These are phyloP conservation scores for Daedalea quercina DNA, from an alignment of 768 basidiomycete species.

Conservation along the genomic window DNA sequence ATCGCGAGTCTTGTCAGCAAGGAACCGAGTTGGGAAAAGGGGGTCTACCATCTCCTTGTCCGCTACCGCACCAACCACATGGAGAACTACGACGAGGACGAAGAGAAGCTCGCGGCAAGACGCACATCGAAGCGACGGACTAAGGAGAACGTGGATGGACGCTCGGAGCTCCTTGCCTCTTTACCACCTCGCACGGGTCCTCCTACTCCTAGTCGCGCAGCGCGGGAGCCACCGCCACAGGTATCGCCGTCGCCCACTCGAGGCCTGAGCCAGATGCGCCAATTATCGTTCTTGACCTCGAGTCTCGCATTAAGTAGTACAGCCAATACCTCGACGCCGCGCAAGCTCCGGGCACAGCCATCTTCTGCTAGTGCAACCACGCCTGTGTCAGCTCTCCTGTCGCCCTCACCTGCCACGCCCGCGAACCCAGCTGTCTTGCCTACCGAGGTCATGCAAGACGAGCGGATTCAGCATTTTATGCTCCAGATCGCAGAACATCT, in stretches of 20 bases:
- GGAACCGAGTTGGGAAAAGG: conserved; percentile 90
- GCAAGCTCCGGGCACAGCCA: conserved; percentile 3
- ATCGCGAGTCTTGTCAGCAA: conserved; percentile 55
- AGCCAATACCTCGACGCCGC: background rate
- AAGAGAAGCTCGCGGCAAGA: conserved; percentile 34
- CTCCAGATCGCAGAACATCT: conserved; percentile 79
- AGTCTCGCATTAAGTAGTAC: background rate
- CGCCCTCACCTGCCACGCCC: background rate
- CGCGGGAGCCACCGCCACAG: conserved; percentile 21
- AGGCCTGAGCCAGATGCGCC: conserved; percentile 12
- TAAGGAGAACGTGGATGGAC: conserved; percentile 24
- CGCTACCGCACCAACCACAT: conserved; percentile 73
- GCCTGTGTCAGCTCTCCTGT: conserved; percentile 2
- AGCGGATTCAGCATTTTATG: conserved; percentile 78
- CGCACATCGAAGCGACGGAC: conserved; percentile 29
- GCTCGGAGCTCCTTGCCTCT: conserved; percentile 7
- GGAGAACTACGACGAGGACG: conserved; percentile 70
- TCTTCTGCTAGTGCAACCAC: conserved; percentile 2
- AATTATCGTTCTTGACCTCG: conserved; percentile 4
- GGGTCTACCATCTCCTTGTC: conserved; percentile 86
- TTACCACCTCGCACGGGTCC: conserved; percentile 50
- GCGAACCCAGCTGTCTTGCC: conserved; percentile 13
- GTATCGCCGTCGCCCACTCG: conserved; percentile 11
- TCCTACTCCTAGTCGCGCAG: conserved; percentile 57
- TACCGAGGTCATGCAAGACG: conserved; percentile 68